These are phyloP conservation scores for Boletus rubropictus DNA, from an alignment of 768 basidiomycete species.

Conservation along the genomic window DNA sequence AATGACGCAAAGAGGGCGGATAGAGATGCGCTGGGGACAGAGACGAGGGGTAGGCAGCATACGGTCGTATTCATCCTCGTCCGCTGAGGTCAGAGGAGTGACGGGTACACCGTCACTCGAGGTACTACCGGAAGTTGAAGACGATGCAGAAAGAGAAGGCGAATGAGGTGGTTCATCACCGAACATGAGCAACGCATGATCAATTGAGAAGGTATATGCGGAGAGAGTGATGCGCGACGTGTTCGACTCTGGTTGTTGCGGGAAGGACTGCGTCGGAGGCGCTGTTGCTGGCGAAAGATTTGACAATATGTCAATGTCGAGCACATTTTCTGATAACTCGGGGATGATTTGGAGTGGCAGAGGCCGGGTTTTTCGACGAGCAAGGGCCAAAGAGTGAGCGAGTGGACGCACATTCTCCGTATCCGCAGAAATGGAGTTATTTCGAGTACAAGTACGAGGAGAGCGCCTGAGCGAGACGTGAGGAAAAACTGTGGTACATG, in stretches of 20 bases:
- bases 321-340: slow-evolving; percentile 22
- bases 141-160: slow-evolving; percentile 29
- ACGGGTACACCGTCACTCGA: slow-evolving; percentile 39
- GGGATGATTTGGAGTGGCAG: slow-evolving; percentile 31
- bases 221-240: slow-evolving; percentile 28
- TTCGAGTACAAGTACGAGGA: no score
- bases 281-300: slow-evolving; percentile 17
- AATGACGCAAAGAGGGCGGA: slow-evolving; percentile 47
- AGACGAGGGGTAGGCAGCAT: slow-evolving; percentile 24
- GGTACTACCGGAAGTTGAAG: slow-evolving; percentile 35
- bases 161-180: slow-evolving; percentile 21
- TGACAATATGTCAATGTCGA: neutral
- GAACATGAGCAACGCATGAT: slow-evolving; percentile 26
- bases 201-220: slow-evolving; percentile 28
- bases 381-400: slow-evolving; percentile 3
- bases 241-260: neutral
- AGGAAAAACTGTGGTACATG: slow-evolving; percentile 15
- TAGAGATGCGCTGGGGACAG: slow-evolving; percentile 39
- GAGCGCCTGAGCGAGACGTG: slow-evolving; percentile 25
- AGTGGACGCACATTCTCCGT: neutral
- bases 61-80: slow-evolving; percentile 34
- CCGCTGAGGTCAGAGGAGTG: slow-evolving; percentile 56
- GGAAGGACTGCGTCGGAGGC: slow-evolving; percentile 9
- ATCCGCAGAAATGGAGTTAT: slow-evolving; percentile 9
- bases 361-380: slow-evolving; percentile 17